phyloP scores from a whole-genome alignment of 2,329 filamentous ascomycete genomes.

The Sporothrix variecibatus region DNA sequence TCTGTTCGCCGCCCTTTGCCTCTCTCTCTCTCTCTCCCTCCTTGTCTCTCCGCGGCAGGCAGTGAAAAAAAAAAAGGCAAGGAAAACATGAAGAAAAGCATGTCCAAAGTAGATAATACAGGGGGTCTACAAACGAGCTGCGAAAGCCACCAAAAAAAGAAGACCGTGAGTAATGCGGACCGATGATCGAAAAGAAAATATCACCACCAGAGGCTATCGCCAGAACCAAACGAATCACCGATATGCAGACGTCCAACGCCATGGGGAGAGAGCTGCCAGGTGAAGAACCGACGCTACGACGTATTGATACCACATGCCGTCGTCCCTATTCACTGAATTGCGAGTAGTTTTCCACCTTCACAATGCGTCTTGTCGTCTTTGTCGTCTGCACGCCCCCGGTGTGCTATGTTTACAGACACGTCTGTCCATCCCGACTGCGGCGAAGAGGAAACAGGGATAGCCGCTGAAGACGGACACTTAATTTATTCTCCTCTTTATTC shows the following conservation, averaged over 20 bases:
- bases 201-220: background rate
- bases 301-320: background rate
- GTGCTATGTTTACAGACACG: background rate
- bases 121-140: background rate
- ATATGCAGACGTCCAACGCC: background rate
- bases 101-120: slow-evolving; percentile 3
- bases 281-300: background rate
- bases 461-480: background rate
- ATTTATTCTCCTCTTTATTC: background rate
- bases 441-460: background rate
- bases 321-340: too few relatives aligned
- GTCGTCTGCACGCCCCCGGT: background rate
- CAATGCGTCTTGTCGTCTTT: background rate
- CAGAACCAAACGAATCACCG: background rate
- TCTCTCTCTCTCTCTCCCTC: background rate
- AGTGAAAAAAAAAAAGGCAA: background rate
- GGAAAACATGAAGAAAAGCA: background rate
- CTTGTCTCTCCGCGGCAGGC: background rate
- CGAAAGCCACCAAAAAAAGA: background rate
- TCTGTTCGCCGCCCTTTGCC: background rate
- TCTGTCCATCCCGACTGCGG: background rate
- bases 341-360: too few relatives aligned
- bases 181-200: background rate
- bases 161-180: background rate
- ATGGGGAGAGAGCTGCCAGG: too few relatives aligned